These are phyloP conservation scores for Paradendryphiella salina DNA, from an alignment of 2,329 filamentous ascomycete species.

Conservation along the genomic window DNA sequence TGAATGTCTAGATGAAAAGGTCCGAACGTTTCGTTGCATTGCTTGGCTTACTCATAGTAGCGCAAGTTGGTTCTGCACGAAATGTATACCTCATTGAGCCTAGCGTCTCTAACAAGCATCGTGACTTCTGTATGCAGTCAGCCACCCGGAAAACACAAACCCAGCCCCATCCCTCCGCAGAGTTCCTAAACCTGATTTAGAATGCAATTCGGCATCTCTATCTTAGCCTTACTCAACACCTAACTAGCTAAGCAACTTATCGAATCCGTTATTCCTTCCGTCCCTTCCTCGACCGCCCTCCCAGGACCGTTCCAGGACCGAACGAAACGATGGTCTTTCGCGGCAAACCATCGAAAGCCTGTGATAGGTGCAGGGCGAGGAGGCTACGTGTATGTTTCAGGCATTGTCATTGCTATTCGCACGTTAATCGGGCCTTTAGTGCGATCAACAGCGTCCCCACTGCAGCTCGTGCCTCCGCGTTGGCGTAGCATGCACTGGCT, in stretches of 20 bases:
- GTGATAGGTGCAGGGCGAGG: constrained; percentile 23
- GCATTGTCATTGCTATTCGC: not conserved
- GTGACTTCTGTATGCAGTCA: not conserved
- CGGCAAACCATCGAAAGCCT: constrained; percentile 27
- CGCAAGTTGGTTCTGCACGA: constrained; percentile 3
- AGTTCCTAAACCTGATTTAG: not conserved
- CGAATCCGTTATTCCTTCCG: not conserved
- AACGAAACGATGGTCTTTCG: constrained; percentile 17
- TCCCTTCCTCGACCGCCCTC: too few relatives aligned
- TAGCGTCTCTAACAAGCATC: not conserved
- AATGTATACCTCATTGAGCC: constrained; percentile 2
- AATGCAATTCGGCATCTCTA: not conserved
- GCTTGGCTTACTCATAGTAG: too few relatives aligned
- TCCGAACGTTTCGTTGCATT: too few relatives aligned
- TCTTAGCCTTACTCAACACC: not conserved
- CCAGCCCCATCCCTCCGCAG: too few relatives aligned
- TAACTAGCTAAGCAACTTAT: not conserved
- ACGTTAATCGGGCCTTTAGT: constrained; percentile 17
- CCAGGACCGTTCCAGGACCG: not conserved
- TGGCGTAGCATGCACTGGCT: constrained; percentile 25
- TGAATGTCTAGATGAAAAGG: too few relatives aligned
- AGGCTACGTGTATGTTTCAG: constrained; percentile 15
- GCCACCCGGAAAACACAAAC: not conserved
- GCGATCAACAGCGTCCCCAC: constrained; percentile 26
- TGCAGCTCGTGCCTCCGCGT: constrained; percentile 32